phyloP scores from a whole-genome alignment of 176 grass and related monocot species.

The Rhipidocladum racemiflorum region DNA sequence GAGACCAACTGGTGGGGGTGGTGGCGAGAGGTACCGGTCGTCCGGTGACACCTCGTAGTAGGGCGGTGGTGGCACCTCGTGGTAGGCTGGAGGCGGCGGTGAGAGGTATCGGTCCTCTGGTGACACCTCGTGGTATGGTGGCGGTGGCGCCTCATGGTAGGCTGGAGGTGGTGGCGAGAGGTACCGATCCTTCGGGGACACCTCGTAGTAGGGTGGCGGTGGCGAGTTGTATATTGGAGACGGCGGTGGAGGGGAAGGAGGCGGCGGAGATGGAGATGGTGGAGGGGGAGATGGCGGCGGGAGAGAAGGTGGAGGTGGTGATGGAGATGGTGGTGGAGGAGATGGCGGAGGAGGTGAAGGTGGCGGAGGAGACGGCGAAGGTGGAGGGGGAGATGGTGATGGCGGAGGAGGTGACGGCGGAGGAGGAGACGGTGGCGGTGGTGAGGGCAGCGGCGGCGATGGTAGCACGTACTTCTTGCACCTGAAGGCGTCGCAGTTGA shows the following conservation, averaged over 20 bases:
- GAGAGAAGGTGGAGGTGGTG: not conserved
- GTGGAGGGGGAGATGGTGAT: not conserved
- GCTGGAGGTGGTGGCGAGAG: conserved; percentile 35
- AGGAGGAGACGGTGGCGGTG: not conserved
- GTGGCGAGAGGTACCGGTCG: conserved; percentile 38
- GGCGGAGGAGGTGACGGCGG: not conserved
- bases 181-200: conserved; percentile 37
- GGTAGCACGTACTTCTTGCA: conserved; percentile 70
- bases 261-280: not conserved
- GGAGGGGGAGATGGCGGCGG: conserved; percentile 20
- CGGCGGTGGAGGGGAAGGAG: conserved; percentile 23
- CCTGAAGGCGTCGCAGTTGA: conserved; percentile 63
- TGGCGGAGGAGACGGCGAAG: not conserved
- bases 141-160: conserved; percentile 7
- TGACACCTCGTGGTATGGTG: conserved; percentile 44
- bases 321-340: not conserved
- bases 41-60: conserved; percentile 39
- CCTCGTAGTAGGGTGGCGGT: conserved; percentile 18
- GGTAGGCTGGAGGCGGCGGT: conserved; percentile 19
- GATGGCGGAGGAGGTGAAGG: not conserved
- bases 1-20: conserved; percentile 25
- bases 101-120: conserved; percentile 28
- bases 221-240: not conserved
- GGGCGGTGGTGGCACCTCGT: conserved; percentile 17
- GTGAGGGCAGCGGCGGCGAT: conserved; percentile 30